phyloP scores from a whole-genome alignment of 306 rosid species.

The Medicago ruthenica region DNA sequence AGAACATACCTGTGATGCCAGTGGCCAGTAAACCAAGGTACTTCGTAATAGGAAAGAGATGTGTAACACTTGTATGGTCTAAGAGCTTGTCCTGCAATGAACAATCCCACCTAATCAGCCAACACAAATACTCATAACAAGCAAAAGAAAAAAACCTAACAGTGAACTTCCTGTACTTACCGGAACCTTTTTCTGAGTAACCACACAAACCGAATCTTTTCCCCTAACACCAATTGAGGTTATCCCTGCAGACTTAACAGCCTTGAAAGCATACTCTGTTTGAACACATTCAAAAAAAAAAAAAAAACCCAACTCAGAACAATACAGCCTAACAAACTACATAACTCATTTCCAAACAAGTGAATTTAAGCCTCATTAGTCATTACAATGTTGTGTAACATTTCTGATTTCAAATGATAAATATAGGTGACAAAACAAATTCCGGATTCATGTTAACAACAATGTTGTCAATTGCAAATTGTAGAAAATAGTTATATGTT shows the following conservation, averaged over 20 bases:
- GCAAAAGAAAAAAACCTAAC: slow-evolving; percentile 19
- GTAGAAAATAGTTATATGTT: not conserved
- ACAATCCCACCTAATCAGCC: slow-evolving; percentile 30
- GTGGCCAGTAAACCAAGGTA: slow-evolving; percentile 94
- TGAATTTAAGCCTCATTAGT: not conserved
- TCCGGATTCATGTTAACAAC: not conserved
- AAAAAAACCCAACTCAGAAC: slow-evolving; percentile 22
- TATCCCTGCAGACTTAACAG: slow-evolving; percentile 92
- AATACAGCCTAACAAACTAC: slow-evolving; percentile 33
- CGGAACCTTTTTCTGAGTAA: slow-evolving; percentile 98
- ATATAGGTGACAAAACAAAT: not conserved
- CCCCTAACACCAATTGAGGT: slow-evolving; percentile 96
- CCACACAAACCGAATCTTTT: slow-evolving; percentile 93
- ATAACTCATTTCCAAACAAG: slow-evolving; percentile 28
- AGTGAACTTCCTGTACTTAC: slow-evolving; percentile 58
- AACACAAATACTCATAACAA: slow-evolving; percentile 15
- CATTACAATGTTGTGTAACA: not conserved
- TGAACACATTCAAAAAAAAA: slow-evolving; percentile 40
- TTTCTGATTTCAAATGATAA: not conserved
- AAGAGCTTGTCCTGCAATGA: slow-evolving; percentile 87
- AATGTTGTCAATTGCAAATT: too few relatives aligned
- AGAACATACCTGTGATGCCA: slow-evolving; percentile 79
- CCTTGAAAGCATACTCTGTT: slow-evolving; percentile 97
- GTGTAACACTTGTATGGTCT: slow-evolving; percentile 96
- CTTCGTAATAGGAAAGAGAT: slow-evolving; percentile 90